Conservation (phyloP, 306 rosid species). For the Trifolium dubium region DNA sequence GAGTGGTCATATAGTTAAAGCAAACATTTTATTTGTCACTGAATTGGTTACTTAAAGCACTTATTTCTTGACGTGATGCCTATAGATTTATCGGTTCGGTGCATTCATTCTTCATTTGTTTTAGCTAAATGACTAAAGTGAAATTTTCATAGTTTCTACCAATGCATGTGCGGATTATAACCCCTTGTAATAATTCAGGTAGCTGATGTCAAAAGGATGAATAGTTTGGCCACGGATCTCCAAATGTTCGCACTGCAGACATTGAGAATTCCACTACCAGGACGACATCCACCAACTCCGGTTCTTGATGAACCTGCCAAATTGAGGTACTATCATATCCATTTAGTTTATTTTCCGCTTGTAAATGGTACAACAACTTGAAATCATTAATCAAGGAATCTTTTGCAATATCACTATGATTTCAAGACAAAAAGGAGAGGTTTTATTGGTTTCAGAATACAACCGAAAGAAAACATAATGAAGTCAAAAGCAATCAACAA, state of each 20-base stretch:
- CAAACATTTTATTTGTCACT: neutral
- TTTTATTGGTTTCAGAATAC: neutral
- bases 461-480: neutral
- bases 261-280: constrained; percentile 81
- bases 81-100: neutral
- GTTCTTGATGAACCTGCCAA: constrained; percentile 50
- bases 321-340: constrained; percentile 48
- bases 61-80: neutral
- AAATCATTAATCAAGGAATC: constrained; percentile 5
- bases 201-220: constrained; percentile 82
- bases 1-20: neutral
- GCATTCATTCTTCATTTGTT: constrained; percentile 11
- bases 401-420: constrained; percentile 8
- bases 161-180: neutral
- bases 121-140: neutral
- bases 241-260: constrained; percentile 87
- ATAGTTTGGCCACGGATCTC: constrained; percentile 80
- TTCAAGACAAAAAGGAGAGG: neutral
- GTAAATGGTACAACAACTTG: neutral
- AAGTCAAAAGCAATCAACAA: neutral
- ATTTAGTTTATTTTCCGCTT: neutral
- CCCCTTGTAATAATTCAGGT: constrained; percentile 55
- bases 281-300: constrained; percentile 79
- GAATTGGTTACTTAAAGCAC: constrained; percentile 3
- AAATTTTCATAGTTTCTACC: neutral